phyloP scores from a whole-genome alignment of 2,329 filamentous ascomycete species.

The Penicillium occitanis region DNA sequence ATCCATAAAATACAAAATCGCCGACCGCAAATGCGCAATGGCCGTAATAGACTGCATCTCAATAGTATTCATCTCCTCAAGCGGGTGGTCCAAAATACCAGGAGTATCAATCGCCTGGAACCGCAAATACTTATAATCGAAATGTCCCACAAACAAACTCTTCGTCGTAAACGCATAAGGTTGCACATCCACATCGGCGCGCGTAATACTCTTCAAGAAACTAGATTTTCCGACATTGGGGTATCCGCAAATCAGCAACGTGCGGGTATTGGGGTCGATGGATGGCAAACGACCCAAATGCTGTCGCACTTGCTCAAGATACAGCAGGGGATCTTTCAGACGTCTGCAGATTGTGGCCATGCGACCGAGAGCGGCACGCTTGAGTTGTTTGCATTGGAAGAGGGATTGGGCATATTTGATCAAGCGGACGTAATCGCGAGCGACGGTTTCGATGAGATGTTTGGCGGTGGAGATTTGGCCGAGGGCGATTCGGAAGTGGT shows the following conservation, averaged over 20 bases:
- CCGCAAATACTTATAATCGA: slow-evolving; percentile 90
- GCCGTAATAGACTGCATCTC: slow-evolving; percentile 99
- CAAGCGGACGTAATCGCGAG: slow-evolving; percentile 91
- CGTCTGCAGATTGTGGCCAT: slow-evolving; percentile 98
- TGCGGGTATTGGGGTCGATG: slow-evolving; percentile 98
- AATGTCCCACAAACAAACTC: slow-evolving; percentile 94
- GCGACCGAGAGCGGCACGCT: slow-evolving; percentile 90
- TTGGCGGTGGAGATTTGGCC: slow-evolving; percentile 96
- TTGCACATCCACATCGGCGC: slow-evolving; percentile 94
- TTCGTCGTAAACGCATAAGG: slow-evolving; percentile 99
- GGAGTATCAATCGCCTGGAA: slow-evolving; percentile 96
- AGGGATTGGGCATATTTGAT: slow-evolving; percentile 95
- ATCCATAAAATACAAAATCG: slow-evolving; percentile 98
- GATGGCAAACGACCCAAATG: slow-evolving; percentile 94
- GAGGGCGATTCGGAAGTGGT: slow-evolving; percentile 95
- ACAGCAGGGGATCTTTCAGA: slow-evolving; percentile 89
- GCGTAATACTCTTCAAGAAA: slow-evolving; percentile 86
- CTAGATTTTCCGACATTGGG: slow-evolving; percentile 97
- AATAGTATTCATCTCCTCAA: slow-evolving; percentile 99
- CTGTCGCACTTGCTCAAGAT: slow-evolving; percentile 94
- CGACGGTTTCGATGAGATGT: slow-evolving; percentile 93
- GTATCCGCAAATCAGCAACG: slow-evolving; percentile 93
- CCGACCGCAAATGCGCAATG: slow-evolving; percentile 91
- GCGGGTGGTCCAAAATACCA: slow-evolving; percentile 94
- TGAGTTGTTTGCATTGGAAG: slow-evolving; percentile 99